Conservation (phyloP, 108 stramenopile species). For the Nitzschia sp. region DNA sequence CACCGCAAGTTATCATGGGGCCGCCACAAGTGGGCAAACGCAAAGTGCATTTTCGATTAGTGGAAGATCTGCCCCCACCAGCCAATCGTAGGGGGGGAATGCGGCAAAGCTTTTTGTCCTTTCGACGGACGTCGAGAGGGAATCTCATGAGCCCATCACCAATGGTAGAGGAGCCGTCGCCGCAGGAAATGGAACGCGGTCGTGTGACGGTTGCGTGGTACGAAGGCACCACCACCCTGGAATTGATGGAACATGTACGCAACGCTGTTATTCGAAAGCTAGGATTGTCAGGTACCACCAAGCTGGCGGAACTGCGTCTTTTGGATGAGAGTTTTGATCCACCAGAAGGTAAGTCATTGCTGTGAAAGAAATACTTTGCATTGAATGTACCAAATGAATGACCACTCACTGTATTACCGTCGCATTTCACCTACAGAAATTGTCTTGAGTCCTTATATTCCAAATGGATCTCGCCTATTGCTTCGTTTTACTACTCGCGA, state of each 20-base stretch:
- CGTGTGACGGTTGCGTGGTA: conserved; percentile 78
- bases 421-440: conserved; percentile 53
- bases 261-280: conserved; percentile 66
- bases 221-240: conserved; percentile 71
- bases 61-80: conserved; percentile 20
- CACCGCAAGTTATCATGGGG: conserved; percentile 1
- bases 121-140: conserved; percentile 14
- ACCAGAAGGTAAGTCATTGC: conserved; percentile 66
- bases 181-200: conserved; percentile 47
- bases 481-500: conserved; percentile 58
- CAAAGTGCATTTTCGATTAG: conserved; percentile 32
- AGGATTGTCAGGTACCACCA: conserved; percentile 24
- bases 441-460: conserved; percentile 78
- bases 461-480: conserved; percentile 70
- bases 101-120: conserved; percentile 19
- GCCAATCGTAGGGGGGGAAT: not conserved
- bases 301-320: conserved; percentile 62
- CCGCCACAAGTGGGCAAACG: conserved; percentile 21
- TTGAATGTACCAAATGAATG: too few relatives aligned
- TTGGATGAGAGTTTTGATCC: conserved; percentile 69
- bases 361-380: not conserved
- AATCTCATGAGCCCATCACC: conserved; percentile 12
- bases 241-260: conserved; percentile 75
- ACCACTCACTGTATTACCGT: not conserved
- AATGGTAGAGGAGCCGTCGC: not conserved